Evolutionary conservation across 352 stramenopile genomes (phyloP).

Genomic region (Phytopythium vexans): DNA sequence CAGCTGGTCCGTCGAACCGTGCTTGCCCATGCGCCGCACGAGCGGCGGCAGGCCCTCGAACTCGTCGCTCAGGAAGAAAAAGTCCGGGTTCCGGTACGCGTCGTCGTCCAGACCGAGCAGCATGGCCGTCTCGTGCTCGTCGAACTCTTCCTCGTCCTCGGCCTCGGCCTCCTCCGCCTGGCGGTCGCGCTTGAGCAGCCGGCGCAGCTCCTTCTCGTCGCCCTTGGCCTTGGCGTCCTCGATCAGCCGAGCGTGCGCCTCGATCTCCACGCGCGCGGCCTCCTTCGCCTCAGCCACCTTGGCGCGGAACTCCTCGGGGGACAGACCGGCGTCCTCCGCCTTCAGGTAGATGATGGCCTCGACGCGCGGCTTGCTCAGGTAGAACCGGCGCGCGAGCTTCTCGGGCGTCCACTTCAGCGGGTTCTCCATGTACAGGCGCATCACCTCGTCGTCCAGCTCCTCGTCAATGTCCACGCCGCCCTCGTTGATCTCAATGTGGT

Average conservation of each 20-base stretch:
- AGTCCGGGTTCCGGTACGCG: slow-evolving; percentile 76
- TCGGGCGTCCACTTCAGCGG: slow-evolving; percentile 81
- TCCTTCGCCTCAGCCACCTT: slow-evolving; percentile 66
- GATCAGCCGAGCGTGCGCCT: slow-evolving; percentile 44
- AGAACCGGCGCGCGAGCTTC: slow-evolving; percentile 78
- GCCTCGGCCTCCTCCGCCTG: slow-evolving; percentile 25
- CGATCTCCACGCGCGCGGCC: slow-evolving; percentile 25
- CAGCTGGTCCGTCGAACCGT: slow-evolving; percentile 77
- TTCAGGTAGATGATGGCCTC: slow-evolving; percentile 83
- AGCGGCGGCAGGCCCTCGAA: slow-evolving; percentile 78
- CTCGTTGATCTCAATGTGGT: slow-evolving; percentile 61
- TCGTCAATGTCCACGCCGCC: slow-evolving; percentile 71
- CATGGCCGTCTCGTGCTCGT: slow-evolving; percentile 48
- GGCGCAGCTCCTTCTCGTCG: slow-evolving; percentile 54
- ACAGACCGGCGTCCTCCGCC: slow-evolving; percentile 56
- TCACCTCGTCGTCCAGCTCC: slow-evolving; percentile 68
- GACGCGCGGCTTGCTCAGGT: slow-evolving; percentile 68
- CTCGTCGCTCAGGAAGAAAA: slow-evolving; percentile 85
- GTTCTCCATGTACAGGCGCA: slow-evolving; percentile 84
- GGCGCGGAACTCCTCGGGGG: slow-evolving; percentile 49
- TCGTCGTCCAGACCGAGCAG: slow-evolving; percentile 67
- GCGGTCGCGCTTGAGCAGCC: slow-evolving; percentile 53
- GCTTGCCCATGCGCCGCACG: slow-evolving; percentile 76
- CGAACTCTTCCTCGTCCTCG: slow-evolving; percentile 43
- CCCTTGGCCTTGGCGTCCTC: slow-evolving; percentile 37